Percentiles rank a stretch among this genome's conserved stretches.
Conservation (phyloP, 2,329 filamentous ascomycete species). For the Blastomyces gilchristii region DNA sequence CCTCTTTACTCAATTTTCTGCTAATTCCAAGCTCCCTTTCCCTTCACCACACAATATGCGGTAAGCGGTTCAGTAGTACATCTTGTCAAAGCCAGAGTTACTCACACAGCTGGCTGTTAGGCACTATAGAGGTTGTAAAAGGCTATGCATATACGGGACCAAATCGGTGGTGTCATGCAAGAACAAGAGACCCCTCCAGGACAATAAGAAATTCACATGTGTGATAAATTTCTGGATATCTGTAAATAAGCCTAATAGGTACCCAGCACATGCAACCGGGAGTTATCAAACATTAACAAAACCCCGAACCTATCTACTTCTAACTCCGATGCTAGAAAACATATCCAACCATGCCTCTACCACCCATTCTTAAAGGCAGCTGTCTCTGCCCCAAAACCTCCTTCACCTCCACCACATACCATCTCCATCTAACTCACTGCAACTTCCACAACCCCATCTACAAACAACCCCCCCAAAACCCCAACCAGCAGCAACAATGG, state of each 20-base stretch:
- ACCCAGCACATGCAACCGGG: neutral
- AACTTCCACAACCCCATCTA: neutral
- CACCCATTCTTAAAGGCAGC: neutral
- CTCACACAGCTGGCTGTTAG: no score
- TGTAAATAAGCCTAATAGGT: no score
- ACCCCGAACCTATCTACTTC: no score
- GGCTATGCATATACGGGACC: neutral
- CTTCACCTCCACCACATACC: neutral
- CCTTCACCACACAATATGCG: no score
- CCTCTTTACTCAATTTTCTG: neutral
- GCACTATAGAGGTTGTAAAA: neutral
- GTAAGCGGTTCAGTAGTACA: no score
- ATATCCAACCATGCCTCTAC: neutral
- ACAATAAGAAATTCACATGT: no score
- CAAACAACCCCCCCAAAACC: neutral
- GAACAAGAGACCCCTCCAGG: no score
- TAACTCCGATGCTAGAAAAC: neutral
- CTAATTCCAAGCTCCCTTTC: no score
- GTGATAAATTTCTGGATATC: no score
- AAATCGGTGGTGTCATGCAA: neutral
- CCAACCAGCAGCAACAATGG: neutral
- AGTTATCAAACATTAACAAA: neutral
- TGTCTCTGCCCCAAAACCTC: neutral
- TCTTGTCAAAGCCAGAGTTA: no score
- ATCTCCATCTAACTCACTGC: neutral